Evolutionary conservation across 1,139 yeast genomes (phyloP), one percentile per base, ranked within the genome.

Genomic region (Geotrichum restrictum): DNA sequence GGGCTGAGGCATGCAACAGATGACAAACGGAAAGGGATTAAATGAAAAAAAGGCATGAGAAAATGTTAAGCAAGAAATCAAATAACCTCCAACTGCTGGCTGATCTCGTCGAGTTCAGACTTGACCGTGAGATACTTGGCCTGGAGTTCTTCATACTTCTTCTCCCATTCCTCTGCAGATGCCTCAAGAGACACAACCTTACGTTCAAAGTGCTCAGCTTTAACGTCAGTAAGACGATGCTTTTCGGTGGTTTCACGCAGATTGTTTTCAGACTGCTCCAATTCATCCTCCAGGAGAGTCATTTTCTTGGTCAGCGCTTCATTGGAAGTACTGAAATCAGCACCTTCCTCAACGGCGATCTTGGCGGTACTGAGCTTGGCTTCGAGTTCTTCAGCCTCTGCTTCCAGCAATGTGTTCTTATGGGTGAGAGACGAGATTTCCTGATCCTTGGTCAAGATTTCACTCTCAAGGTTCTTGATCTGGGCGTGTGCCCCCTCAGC

Each of bases 151-250:
- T 93, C 98, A 69, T 78, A 85, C 76, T 88, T 89, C 77, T 81
- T 81, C 77, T 93, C 98, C 81, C 88, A 80, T 58, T 86, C 88
- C 65, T 88, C 95, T 74, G 88, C 88, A 76, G 93, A 98, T 61
- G 84, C 77, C 76, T 93, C 98, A 68, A 91, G 80, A 31, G 96
- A 87, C 55, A 88, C 80, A 57, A 93, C 95, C 76, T 87, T 88
- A 76, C 96, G 88, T 75, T 91, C 97, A 73, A 89, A 81, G 74
- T 88, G 96, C 75, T 94, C 98, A 60, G 95, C 95, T 77, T 89
- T 88, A 75, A 94, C 83, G 69, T 94, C 99, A 57, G 96, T 84
- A 71, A 88, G 96, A 73, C 97, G 88, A 71, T 91, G 81, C 77
- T 89, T 88, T 68, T 85, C 91, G 61, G 96, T 88, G 60, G 97